Evolutionary conservation across 1,284 basidiomycete genomes (phyloP), one percentile per base, ranked within the genome.

Genomic region (Porogramme epimiltina): DNA sequence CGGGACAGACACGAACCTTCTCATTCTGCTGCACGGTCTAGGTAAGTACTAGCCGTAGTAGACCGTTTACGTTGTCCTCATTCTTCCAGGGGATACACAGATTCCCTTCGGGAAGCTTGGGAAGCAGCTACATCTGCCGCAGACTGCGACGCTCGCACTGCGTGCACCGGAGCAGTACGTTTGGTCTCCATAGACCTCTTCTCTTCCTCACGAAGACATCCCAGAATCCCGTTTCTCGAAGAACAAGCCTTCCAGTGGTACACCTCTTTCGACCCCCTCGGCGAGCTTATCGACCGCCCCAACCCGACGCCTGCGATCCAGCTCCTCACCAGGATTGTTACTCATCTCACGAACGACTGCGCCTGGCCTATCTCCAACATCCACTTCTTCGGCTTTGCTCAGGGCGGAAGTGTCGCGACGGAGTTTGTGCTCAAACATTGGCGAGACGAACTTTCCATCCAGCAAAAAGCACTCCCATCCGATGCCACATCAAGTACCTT

Each of bases 321-420:
- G 3, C 66, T 85, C 18, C 68, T 95, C 20, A 65, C 70, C 2
- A 72, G 68, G 10, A 71, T 89, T 20, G 59, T 93, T 48, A 65
- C 73, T 9, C 77, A 89, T 59, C 79, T 96, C 43, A 74, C 73
- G 4, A 58, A 68, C 2, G 75, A 78, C 33, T 89, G 87, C 58
- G 63, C 72, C 1, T 96, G 94, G 94, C 71, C 80, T 0, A 61
- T 77, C 0, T 59, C 79, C 4, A 74, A 80, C 18, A 87, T 97
- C 19, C 93, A 97, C 66, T 64, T 95, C 13, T 93, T 96, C 60
- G 94, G 94, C 4, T 97, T 93, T 62, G 92, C 82, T 0, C 94
- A 97, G 68, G 94, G 94, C 0, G 94, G 92, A 0, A 91, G 79
- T 24, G 81, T 93, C 31, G 90, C 84, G 2, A 79, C 81, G 1